Evolutionary conservation across 805 yeast species (phyloP).

Genomic region (Saturnispora bothae): DNA sequence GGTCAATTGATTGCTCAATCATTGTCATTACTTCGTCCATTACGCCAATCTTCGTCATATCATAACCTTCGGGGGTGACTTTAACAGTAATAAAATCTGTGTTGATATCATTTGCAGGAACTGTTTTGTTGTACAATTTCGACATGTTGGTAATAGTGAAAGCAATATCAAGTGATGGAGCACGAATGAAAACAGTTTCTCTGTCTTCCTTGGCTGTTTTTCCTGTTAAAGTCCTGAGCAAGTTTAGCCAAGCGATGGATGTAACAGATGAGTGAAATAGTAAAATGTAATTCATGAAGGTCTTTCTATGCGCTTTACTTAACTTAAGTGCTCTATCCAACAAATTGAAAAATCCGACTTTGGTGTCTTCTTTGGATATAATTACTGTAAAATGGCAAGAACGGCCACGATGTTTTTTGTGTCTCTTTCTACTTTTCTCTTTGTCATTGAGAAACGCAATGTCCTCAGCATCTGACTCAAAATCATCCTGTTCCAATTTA

Average conservation of each 20-base stretch:
- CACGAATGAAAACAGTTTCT: slow-evolving; percentile 22
- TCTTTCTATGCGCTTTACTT: slow-evolving; percentile 17
- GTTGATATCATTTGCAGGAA: not conserved
- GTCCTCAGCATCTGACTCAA: not conserved
- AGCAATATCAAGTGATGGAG: slow-evolving; percentile 37
- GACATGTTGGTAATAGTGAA: slow-evolving; percentile 22
- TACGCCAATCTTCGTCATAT: slow-evolving; percentile 17
- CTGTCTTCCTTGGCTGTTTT: not conserved
- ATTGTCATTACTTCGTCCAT: slow-evolving; percentile 31
- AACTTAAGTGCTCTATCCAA: slow-evolving; percentile 63
- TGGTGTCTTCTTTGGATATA: slow-evolving; percentile 15
- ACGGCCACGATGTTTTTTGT: slow-evolving; percentile 12
- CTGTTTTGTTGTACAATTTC: not conserved
- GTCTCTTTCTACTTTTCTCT: slow-evolving; percentile 1
- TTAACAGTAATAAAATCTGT: not conserved
- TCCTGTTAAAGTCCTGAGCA: slow-evolving; percentile 41
- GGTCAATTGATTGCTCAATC: slow-evolving; percentile 27
- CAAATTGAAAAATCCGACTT: slow-evolving; percentile 48
- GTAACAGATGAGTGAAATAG: slow-evolving; percentile 42
- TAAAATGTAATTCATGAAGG: slow-evolving; percentile 34
- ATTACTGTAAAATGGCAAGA: slow-evolving; percentile 14
- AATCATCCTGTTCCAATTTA: not conserved
- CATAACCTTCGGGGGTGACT: slow-evolving; percentile 18
- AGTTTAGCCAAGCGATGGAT: slow-evolving; percentile 54
- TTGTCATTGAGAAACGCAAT: slow-evolving; percentile 1